phyloP scores from a whole-genome alignment of 192 early-diverging fungal species.

The Coemansia sp. region DNA sequence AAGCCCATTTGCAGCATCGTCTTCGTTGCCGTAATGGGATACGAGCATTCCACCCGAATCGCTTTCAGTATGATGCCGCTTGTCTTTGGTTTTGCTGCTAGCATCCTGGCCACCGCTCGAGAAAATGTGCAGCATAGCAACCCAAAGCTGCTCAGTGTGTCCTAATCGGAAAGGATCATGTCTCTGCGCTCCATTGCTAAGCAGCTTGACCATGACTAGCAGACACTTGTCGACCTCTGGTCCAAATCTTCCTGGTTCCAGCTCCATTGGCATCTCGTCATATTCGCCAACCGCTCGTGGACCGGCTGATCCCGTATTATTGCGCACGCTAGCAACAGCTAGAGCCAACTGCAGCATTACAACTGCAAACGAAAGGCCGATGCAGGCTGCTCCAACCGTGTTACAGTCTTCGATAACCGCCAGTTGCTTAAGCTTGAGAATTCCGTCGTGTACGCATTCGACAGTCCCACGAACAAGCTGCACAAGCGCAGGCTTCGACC shows the following conservation, averaged over 20 bases:
- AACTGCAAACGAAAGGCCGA: slow-evolving; percentile 28
- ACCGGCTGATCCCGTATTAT: slow-evolving; percentile 3
- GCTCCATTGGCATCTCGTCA: slow-evolving; percentile 17
- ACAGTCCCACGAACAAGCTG: slow-evolving; percentile 16
- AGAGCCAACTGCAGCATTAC: slow-evolving; percentile 33
- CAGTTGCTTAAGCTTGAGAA: slow-evolving; percentile 16
- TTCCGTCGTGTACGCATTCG: slow-evolving; percentile 2
- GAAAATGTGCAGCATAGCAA: slow-evolving; percentile 30
- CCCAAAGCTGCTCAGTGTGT: slow-evolving; percentile 21
- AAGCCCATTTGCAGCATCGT: not conserved
- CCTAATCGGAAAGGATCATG: slow-evolving; percentile 1
- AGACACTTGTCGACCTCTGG: slow-evolving; percentile 33
- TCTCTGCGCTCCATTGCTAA: not conserved
- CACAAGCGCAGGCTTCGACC: slow-evolving; percentile 17
- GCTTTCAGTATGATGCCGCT: not conserved
- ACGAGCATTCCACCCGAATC: not conserved
- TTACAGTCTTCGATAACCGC: not conserved
- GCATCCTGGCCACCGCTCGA: not conserved
- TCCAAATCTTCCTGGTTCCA: slow-evolving; percentile 14
- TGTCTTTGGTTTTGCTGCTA: not conserved
- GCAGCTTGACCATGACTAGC: slow-evolving; percentile 14
- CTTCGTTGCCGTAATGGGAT: not conserved
- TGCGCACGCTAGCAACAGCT: slow-evolving; percentile 6
- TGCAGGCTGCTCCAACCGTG: slow-evolving; percentile 12
- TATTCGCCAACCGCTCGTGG: slow-evolving; percentile 43